Evolutionary conservation across 2,329 filamentous ascomycete genomes (phyloP).

Genomic region (Ceratocystis papillata): DNA sequence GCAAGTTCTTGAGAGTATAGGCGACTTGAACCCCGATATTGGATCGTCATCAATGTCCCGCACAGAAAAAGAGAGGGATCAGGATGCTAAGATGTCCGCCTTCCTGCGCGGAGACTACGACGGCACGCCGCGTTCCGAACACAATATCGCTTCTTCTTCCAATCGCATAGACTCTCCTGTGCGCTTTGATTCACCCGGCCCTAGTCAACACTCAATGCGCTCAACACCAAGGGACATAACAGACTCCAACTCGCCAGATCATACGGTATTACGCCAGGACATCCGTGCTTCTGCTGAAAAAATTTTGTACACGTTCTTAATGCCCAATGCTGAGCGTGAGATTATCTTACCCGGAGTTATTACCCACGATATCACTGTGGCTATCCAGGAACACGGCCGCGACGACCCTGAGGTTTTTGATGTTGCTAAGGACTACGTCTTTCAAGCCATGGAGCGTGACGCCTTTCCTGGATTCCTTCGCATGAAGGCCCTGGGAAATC

Average conservation of each 20-base stretch:
- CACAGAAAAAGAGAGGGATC: slow-evolving; percentile 61
- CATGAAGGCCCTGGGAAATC: slow-evolving; percentile 88
- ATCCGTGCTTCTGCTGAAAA: slow-evolving; percentile 91
- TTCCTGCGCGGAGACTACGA: slow-evolving; percentile 61
- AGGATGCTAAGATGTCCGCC: slow-evolving; percentile 82
- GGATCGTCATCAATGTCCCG: slow-evolving; percentile 53
- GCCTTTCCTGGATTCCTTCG: slow-evolving; percentile 96
- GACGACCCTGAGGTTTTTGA: slow-evolving; percentile 98
- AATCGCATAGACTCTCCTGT: slow-evolving; percentile 16
- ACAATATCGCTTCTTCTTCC: slow-evolving; percentile 5
- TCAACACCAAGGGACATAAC: slow-evolving; percentile 50
- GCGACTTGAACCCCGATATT: slow-evolving; percentile 51
- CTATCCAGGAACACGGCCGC: slow-evolving; percentile 81
- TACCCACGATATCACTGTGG: slow-evolving; percentile 69
- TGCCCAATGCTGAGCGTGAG: slow-evolving; percentile 91
- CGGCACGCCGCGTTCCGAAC: slow-evolving; percentile 13
- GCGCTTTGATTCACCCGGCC: slow-evolving; percentile 45
- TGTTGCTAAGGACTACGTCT: slow-evolving; percentile 95
- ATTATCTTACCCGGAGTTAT: slow-evolving; percentile 87
- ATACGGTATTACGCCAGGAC: slow-evolving; percentile 77
- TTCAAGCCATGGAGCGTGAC: slow-evolving; percentile 98
- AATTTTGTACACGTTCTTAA: slow-evolving; percentile 94
- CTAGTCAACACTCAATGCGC: slow-evolving; percentile 41
- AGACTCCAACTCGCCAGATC: slow-evolving; percentile 71
- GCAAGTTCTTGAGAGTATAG: slow-evolving; percentile 59